Conservation (phyloP, 495 filamentous ascomycete species). For the Xylaria nigripes region DNA sequence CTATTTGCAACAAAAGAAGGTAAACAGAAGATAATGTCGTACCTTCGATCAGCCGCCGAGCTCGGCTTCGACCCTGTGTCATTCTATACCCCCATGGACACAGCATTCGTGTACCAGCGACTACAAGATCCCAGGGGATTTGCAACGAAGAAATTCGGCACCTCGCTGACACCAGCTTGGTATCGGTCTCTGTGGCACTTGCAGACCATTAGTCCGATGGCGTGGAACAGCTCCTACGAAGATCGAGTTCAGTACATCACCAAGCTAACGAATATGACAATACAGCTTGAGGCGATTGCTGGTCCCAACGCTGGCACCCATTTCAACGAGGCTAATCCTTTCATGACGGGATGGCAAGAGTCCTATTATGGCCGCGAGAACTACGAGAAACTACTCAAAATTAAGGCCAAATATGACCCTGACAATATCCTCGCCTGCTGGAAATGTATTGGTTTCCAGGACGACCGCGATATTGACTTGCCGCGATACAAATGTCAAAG, state of each 20-base stretch:
- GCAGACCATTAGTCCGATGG: conserved; percentile 26
- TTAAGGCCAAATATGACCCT: conserved; percentile 44
- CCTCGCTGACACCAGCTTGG: conserved; percentile 8
- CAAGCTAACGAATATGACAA: conserved; percentile 34
- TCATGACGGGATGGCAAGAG: conserved; percentile 37
- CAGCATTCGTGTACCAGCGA: conserved; percentile 15
- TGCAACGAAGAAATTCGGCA: conserved; percentile 7
- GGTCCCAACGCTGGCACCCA: conserved; percentile 37
- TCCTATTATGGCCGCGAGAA: conserved; percentile 44
- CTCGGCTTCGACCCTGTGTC: conserved; percentile 18
- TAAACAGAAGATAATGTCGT: conserved; percentile 17
- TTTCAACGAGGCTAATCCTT: conserved; percentile 41
- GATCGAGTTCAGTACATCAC: conserved; percentile 28
- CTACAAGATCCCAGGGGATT: background rate
- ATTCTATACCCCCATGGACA: conserved; percentile 18
- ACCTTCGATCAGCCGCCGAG: conserved; percentile 10
- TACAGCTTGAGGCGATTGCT: conserved; percentile 38
- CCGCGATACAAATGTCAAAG: conserved; percentile 21
- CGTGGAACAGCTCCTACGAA: conserved; percentile 30
- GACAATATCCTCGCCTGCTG: conserved; percentile 37
- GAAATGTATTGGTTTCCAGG: conserved; percentile 41
- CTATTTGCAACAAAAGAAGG: conserved; percentile 18
- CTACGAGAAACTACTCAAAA: conserved; percentile 27
- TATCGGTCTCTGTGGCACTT: conserved; percentile 31
- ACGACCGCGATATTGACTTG: conserved; percentile 15